phyloP scores from a whole-genome alignment of 2,329 filamentous ascomycete species.

The Pseudogymnoascus sp. region DNA sequence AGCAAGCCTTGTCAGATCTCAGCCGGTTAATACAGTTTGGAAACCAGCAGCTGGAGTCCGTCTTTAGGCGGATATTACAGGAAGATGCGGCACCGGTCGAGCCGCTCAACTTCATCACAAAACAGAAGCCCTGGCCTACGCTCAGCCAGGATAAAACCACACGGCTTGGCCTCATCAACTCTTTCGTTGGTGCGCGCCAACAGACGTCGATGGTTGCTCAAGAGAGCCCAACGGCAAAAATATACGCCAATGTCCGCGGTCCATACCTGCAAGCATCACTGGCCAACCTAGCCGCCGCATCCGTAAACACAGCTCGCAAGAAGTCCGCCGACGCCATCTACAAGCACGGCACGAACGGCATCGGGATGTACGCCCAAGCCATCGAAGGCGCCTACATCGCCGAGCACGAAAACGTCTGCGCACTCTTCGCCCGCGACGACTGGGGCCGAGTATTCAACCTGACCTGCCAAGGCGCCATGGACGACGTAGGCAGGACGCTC shows the following conservation, averaged over 20 bases:
- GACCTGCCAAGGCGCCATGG: constrained; percentile 70
- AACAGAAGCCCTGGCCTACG: constrained; percentile 75
- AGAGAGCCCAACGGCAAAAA: constrained; percentile 66
- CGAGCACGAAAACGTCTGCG: constrained; percentile 86
- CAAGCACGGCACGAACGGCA: constrained; percentile 79
- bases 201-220: constrained; percentile 36
- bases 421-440: constrained; percentile 77
- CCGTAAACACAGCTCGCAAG: constrained; percentile 73
- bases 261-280: constrained; percentile 78
- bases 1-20: constrained; percentile 77
- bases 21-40: constrained; percentile 70
- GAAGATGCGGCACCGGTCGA: constrained; percentile 78
- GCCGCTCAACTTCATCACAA: constrained; percentile 86
- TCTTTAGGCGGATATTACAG: constrained; percentile 71
- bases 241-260: constrained; percentile 80
- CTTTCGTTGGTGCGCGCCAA: constrained; percentile 59
- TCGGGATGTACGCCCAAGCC: constrained; percentile 78
- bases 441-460: constrained; percentile 72
- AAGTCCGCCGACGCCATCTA: constrained; percentile 76
- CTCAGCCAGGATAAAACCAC: constrained; percentile 69
- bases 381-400: constrained; percentile 81
- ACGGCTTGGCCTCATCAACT: constrained; percentile 71
- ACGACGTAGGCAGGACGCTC: constrained; percentile 77
- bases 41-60: constrained; percentile 72
- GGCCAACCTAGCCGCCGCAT: constrained; percentile 80